Evolutionary conservation across 345 rosid genomes (phyloP), one percentile per base, ranked within the genome.

Genomic region (Odontarrhena argentea): DNA sequence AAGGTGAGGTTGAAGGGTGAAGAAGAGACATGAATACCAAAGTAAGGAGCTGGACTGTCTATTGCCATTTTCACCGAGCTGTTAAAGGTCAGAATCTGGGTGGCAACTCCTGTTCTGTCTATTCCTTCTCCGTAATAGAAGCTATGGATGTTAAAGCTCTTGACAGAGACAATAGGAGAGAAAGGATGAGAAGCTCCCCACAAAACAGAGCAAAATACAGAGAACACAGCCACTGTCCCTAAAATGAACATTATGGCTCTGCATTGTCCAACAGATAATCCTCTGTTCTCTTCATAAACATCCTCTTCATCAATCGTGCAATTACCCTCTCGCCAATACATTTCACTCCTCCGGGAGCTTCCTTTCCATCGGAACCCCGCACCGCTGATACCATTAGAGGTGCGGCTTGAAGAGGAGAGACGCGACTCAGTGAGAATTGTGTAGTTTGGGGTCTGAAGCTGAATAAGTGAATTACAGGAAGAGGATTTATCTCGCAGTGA

Each of bases 171-270:
- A 24, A 74, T 43, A 15, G 91, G 82, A 59, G 78, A 82, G 74
- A 73, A 85, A 68, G 91, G 91, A 42, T 91, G 80, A 69, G 93
- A 82, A 63, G 86, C 93, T 3, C 93, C 89, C 96, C 93, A 91
- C 24, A 91, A 72, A 73, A 86, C 85, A 69, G 89, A 74, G 78
- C 93, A 88, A 68, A 86, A 82, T 48, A 85, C 77, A 26, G 83
- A 76, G 79, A 91, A 88, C 72, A 86, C 37, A 30, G 58, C 57
- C 3, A 80, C 68, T 41, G 77, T 84, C 22, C 79, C 87, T 28
- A 70, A 59, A n/a, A 86, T 3, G 1, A 76, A 85, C 76, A 91
- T 65, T 60, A 84, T 46, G 7, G 78, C 74, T 79, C 86, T 91
- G 49, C 82, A 86, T 56, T 83, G 73, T 58, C 89, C 79, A 0